These are phyloP conservation scores for Paraphaeosphaeria sporulosa DNA, from an alignment of 2,329 filamentous ascomycete genomes.

Conservation along the genomic window DNA sequence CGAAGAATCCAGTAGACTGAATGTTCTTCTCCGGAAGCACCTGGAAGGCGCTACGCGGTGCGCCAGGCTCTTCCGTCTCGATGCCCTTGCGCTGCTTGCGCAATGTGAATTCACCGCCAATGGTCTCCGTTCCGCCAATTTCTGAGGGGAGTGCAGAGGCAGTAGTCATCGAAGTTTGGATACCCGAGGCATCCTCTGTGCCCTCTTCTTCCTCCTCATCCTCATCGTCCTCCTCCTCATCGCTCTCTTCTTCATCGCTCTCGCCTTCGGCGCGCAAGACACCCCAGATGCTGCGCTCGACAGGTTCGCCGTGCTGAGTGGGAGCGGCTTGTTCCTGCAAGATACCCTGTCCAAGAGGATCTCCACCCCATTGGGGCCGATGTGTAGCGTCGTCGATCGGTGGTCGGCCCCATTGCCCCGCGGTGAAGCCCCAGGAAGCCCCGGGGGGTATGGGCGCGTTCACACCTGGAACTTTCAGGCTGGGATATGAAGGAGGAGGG, in stretches of 20 bases:
- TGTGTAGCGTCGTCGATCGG: conserved; percentile 88
- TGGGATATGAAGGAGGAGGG: conserved; percentile 91
- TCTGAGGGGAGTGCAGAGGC: conserved; percentile 83
- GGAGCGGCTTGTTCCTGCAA: conserved; percentile 66
- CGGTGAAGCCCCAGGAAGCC: conserved; percentile 92
- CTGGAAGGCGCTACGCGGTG: conserved; percentile 81
- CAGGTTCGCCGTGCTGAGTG: conserved; percentile 69
- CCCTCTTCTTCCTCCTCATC: conserved; percentile 70
- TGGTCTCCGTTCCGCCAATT: conserved; percentile 75
- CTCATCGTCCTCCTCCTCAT: conserved; percentile 75
- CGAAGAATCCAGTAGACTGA: conserved; percentile 91
- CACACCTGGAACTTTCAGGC: conserved; percentile 91
- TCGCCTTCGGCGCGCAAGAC: conserved; percentile 84
- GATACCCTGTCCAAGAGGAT: conserved; percentile 84
- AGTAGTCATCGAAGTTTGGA: conserved; percentile 76
- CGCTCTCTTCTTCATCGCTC: conserved; percentile 71
- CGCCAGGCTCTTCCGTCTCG: conserved; percentile 81
- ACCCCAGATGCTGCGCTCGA: conserved; percentile 91
- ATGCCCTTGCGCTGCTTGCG: conserved; percentile 82
- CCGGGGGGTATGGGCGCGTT: conserved; percentile 92
- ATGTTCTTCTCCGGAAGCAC: conserved; percentile 89
- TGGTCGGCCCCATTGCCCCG: conserved; percentile 94
- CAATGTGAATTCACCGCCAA: conserved; percentile 87
- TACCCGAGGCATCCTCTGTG: conserved; percentile 60
- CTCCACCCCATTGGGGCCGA: conserved; percentile 87